Percentiles rank a stretch among this genome's conserved stretches.
These are phyloP conservation scores for Phyllostachys edulis DNA, from an alignment of 176 grass and related monocot species.

Conservation along the genomic window DNA sequence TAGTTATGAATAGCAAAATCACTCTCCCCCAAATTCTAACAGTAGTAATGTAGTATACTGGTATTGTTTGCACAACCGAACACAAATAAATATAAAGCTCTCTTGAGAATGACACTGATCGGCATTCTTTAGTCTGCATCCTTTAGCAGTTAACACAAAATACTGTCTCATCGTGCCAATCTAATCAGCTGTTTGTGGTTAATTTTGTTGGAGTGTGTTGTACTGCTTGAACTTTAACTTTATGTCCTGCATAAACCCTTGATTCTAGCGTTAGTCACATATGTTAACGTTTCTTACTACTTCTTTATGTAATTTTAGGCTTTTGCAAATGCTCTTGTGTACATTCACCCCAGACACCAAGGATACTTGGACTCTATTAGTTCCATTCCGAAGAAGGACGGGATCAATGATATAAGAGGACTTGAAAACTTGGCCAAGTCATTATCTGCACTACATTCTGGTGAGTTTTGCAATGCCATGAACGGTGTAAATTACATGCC, in stretches of 20 bases:
- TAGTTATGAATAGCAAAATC: no score
- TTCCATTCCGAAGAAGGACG: constrained; percentile 23
- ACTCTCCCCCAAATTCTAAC: no score
- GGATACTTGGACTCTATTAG: constrained; percentile 21
- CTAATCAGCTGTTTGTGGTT: background rate
- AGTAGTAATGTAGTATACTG: background rate
- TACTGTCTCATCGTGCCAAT: constrained; percentile 1
- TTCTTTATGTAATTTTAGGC: constrained; percentile 49
- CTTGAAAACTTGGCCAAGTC: constrained; percentile 61
- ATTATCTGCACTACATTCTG: constrained; percentile 62
- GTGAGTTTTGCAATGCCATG: constrained; percentile 40
- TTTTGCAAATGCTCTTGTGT: constrained; percentile 65
- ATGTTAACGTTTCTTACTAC: constrained; percentile 19
- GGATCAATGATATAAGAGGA: constrained; percentile 42
- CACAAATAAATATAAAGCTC: background rate
- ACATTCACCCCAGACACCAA: constrained; percentile 29
- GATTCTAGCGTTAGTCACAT: constrained; percentile 10
- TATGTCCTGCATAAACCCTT: background rate
- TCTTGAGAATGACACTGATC: background rate
- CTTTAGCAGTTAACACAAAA: background rate
- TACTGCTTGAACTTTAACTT: background rate
- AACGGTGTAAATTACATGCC: background rate
- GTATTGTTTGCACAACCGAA: background rate
- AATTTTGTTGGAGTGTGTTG: background rate
- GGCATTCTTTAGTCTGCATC: background rate